phyloP scores from a whole-genome alignment of 1,139 yeast genomes.

The Zygoascus meyerae region DNA sequence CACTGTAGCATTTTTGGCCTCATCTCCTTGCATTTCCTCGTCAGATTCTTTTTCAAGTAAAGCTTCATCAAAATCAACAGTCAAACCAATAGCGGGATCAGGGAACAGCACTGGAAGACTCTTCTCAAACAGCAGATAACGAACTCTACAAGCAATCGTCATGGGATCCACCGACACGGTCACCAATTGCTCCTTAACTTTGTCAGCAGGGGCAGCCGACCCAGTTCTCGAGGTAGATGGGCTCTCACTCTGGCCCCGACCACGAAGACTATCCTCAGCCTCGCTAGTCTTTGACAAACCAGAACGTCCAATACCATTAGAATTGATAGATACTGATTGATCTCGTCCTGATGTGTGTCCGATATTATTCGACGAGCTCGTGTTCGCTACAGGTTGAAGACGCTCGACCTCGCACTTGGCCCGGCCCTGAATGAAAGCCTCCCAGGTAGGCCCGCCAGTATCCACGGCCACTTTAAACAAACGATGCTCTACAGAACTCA shows the following conservation, averaged over 20 bases:
- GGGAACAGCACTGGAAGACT: slow-evolving; percentile 32
- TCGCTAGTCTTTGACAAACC: slow-evolving; percentile 5
- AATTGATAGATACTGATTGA: neutral
- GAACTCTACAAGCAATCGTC: slow-evolving; percentile 35
- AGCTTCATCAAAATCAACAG: slow-evolving; percentile 26
- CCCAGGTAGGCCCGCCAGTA: slow-evolving; percentile 33
- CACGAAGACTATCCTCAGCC: slow-evolving; percentile 3
- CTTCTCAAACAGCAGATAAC: slow-evolving; percentile 39
- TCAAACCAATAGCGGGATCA: slow-evolving; percentile 16
- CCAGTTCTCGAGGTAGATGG: slow-evolving; percentile 7
- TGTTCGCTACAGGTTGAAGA: neutral
- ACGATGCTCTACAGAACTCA: slow-evolving; percentile 36
- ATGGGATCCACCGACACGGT: slow-evolving; percentile 29
- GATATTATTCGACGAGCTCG: neutral
- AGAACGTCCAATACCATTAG: neutral
- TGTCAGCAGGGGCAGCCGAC: slow-evolving; percentile 8
- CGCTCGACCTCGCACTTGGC: slow-evolving; percentile 23
- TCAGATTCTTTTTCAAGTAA: slow-evolving; percentile 31
- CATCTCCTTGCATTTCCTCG: slow-evolving; percentile 20
- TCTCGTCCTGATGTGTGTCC: neutral
- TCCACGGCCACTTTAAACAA: slow-evolving; percentile 32
- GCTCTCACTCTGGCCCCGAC: slow-evolving; percentile 4
- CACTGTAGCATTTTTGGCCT: slow-evolving; percentile 4
- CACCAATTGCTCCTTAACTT: slow-evolving; percentile 10
- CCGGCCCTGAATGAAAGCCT: slow-evolving; percentile 30